A percentile compares a stretch with the other conserved stretches of the same genome.
phyloP scores from a whole-genome alignment of 108 stramenopile genomes.

The Cyclostephanos tholiformis region DNA sequence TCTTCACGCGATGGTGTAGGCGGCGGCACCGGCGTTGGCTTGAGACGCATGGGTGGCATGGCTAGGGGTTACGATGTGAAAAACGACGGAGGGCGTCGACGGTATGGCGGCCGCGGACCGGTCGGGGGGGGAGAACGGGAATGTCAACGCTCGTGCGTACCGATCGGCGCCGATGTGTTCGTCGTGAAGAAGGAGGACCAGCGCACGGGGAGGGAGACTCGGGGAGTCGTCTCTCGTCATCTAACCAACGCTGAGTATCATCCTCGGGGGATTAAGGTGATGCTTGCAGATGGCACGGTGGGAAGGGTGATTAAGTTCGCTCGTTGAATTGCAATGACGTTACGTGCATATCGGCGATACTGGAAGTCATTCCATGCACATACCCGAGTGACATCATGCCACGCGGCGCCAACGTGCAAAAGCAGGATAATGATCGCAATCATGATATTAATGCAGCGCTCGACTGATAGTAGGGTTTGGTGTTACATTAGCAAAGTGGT shows the following conservation, averaged over 20 bases:
- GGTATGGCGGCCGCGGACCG: not conserved
- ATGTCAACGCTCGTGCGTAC: conserved; percentile 6
- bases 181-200: conserved; percentile 29
- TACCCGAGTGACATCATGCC: too few species aligned
- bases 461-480: too few species aligned
- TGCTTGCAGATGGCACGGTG: conserved; percentile 21
- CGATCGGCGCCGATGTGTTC: conserved; percentile 4
- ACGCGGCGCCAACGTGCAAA: too few species aligned
- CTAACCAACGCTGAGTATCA: conserved; percentile 23
- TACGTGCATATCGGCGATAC: not conserved
- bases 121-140: conserved; percentile 8
- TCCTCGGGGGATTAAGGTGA: conserved; percentile 35
- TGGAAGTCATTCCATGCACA: not conserved
- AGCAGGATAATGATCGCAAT: not conserved
- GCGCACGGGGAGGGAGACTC: conserved; percentile 23
- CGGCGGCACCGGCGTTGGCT: too few species aligned
- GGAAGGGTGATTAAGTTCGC: conserved; percentile 14
- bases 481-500: too few species aligned
- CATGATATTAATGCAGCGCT: too few species aligned
- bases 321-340: not conserved
- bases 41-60: too few species aligned
- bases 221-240: conserved; percentile 16
- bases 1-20: not conserved
- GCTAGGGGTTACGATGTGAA: too few species aligned
- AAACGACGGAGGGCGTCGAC: too few species aligned